These are phyloP conservation scores for Cutaneotrichosporon dermatis DNA, from an alignment of 1,284 basidiomycete species.

Conservation along the genomic window DNA sequence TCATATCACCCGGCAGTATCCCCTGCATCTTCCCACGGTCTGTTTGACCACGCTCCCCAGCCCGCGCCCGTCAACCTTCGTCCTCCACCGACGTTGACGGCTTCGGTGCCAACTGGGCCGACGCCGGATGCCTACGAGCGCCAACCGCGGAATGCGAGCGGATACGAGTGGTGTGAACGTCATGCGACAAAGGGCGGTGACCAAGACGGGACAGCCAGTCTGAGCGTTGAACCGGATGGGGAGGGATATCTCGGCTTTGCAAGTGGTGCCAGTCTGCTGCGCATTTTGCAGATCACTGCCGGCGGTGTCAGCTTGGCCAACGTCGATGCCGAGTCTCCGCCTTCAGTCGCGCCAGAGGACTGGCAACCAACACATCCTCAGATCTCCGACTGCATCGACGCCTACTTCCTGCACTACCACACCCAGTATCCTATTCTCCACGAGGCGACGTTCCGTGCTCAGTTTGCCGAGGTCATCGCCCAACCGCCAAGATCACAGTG, in stretches of 20 bases:
- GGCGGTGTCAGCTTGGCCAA: slow-evolving; percentile 9
- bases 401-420: slow-evolving; percentile 30
- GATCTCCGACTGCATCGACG: slow-evolving; percentile 15
- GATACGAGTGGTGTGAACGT: slow-evolving; percentile 26
- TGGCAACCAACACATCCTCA: slow-evolving; percentile 12
- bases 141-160: slow-evolving; percentile 13
- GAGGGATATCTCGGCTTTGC: slow-evolving; percentile 28
- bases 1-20: neutral
- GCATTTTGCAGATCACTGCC: slow-evolving; percentile 23
- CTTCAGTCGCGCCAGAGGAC: slow-evolving; percentile 3
- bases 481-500: slow-evolving; percentile 20
- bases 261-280: slow-evolving; percentile 23
- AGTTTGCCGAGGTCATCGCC: slow-evolving; percentile 23
- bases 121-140: slow-evolving; percentile 16
- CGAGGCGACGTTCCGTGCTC: slow-evolving; percentile 28
- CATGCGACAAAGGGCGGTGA: neutral
- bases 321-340: neutral
- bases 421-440: slow-evolving; percentile 31
- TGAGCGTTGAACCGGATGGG: slow-evolving; percentile 25
- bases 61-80: neutral
- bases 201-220: slow-evolving; percentile 24
- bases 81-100: neutral
- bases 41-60: slow-evolving; percentile 5
- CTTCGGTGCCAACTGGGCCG: neutral
- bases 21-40: neutral